Evolutionary conservation across 768 basidiomycete species (phyloP), one percentile per base, ranked within the genome.

Genomic region (Dioszegia hungarica): DNA sequence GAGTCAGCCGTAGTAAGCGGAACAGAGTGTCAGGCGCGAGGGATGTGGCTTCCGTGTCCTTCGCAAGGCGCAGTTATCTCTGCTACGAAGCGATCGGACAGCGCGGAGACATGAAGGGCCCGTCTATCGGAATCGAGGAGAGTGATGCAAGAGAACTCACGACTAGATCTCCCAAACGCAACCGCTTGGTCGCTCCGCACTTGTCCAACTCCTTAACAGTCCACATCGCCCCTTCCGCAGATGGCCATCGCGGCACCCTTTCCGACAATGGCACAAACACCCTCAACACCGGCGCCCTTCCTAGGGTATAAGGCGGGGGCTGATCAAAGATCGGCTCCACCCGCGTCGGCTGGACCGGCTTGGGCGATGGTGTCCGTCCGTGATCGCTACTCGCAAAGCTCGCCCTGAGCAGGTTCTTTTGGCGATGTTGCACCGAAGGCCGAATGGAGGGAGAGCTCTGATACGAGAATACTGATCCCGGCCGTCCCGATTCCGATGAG

Each of bases 261-360:
- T 61, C 65, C 4, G 74, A 74, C 14, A 75, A 45, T 8, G 74
- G 74, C 2, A 75, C 67, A 40, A 74, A 75, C 1, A 75, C 70
- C n/a, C 74, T 51, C 24, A 75, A 48, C 3, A 72, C 57, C 2
- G 74, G 74, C 0, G 61, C 69, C 10, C 74, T 52, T 9, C 70
- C 74, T 0, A 56, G 60, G 5, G 59, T 62, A 46, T 61, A 72
- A 1, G 74, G 74, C 1, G 69, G 59, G 0, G 72, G 67, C 10
- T 62, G 63, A n/a, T 75, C 70, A 45, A 75, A 75, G 2, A 67
- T 67, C 19, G 69, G 65, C 43, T 75, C 74, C 10, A 59, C 24
- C n/a, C 68, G 56, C 53, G 24, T 39, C 34, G 24, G 17, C 41
- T 46, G 1, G 38, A 10, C 25, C 9, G 49, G 49, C 34, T 34